Base-by-base conservation (phyloP, 495 filamentous ascomycete genomes). In the Parachaetomium inaequale region DNA sequence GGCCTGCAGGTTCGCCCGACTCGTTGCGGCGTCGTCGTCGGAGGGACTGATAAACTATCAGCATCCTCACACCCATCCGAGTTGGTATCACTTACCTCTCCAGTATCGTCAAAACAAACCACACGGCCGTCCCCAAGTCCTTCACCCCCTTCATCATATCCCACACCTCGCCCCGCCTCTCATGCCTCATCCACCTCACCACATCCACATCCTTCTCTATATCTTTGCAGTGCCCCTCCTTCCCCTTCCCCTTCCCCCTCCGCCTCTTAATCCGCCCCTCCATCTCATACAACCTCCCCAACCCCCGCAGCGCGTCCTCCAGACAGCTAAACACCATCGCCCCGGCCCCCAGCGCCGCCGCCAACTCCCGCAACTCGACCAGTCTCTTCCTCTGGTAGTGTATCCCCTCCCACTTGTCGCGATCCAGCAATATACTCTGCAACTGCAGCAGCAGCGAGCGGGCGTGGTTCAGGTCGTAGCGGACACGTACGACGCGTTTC, bases 121-220 rank as follows among this genome's bases (percentile, higher is more conserved):
- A 43, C 11, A 21, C 34, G 23, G 23, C 49, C 49, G n/a, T 54
- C 26, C 28, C 50, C 6, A 61, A 36, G 2, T 55, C 49, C 36
- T 36, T 46, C 36, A 61, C 4, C n/a, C 58, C 58, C 49, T 7
- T 26, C 25, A 61, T 38, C 36, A 45, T 3, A 40, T 61, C 58
- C 58, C 50, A 23, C 34, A 55, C 38, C 40, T 61, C 49, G n/a
- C 7, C 19, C 40, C 34, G 45, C 49, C 10, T 12, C n/a, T 46
- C 49, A 26, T 40, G 23, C 34, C 14, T 51, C 21, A 28, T 19
- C 57, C 46, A 38, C 45, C 32, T 40, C 31, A 26, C 31, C 21
- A 29, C 32, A 47, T 59, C 23, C 31, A 25, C 42, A n/a, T 49
- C 57, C 31, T 5, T 19, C 23, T 12, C 21, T 3, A 1, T 10